A percentile compares a stretch with the other conserved stretches of the same genome.
phyloP scores from a whole-genome alignment of 805 yeast genomes.

The Lachancea nothofagi region DNA sequence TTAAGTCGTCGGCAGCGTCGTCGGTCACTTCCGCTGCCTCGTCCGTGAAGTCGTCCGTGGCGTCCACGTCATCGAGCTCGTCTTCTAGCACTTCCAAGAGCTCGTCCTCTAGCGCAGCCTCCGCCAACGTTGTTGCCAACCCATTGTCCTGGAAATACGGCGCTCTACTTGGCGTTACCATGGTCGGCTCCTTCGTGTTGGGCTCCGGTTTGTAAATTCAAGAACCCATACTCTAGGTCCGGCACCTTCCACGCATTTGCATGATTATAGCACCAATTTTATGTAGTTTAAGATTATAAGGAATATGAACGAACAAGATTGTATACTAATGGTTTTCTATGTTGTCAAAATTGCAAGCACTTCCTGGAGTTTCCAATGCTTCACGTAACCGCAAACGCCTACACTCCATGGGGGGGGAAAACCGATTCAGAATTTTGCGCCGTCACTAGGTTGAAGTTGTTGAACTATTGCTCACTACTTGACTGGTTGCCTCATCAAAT shows the following conservation, averaged over 20 bases:
- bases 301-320: no score
- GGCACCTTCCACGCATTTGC: background rate
- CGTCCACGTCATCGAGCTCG: slow-evolving; percentile 12
- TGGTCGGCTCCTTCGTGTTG: slow-evolving; percentile 36
- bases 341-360: no score
- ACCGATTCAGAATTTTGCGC: no score
- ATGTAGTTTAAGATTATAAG: background rate
- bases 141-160: slow-evolving; percentile 39
- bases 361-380: no score
- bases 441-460: no score
- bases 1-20: slow-evolving; percentile 14
- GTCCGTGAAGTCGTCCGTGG: slow-evolving; percentile 1
- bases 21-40: slow-evolving; percentile 6
- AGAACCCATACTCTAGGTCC: no score
- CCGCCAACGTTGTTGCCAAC: slow-evolving; percentile 33
- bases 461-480: no score
- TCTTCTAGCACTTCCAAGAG: slow-evolving; percentile 2
- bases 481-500: no score
- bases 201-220: slow-evolving; percentile 31
- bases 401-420: no score
- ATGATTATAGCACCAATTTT: background rate
- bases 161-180: slow-evolving; percentile 35
- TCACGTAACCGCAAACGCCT: no score
- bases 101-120: slow-evolving; percentile 24
- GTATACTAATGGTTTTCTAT: no score